Evolutionary conservation across 1,284 basidiomycete species (phyloP), one percentile per base, ranked within the genome.

Genomic region (Bjerkandera adusta): DNA sequence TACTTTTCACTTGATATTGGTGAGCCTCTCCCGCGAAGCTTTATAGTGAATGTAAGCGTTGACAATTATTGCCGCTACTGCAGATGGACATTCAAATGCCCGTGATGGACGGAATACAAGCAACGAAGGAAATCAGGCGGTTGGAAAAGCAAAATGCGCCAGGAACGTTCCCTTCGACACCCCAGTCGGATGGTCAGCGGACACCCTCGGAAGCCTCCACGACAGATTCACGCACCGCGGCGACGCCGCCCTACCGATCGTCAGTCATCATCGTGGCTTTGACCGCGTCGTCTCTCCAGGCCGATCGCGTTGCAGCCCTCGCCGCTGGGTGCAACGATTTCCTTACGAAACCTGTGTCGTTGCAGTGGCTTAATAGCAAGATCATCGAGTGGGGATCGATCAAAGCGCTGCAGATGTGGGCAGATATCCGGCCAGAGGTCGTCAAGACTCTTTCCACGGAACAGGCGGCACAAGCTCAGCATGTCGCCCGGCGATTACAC

Each of bases 41-140:
- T 32, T 20, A 12, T 12, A 5, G 48, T 52, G 16, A 50, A n/a
- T n/a, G n/a, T n/a, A n/a, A n/a, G n/a, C 41, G 29, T 44, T 26
- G 20, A n/a, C 30, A 7, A 34, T 36, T 21, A 21, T 32, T 15
- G 18, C 15, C 25, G 27, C 30, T 29, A 18, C 52, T 45, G 1
- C 58, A 97, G 92, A 99, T 99, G 97, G 97, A 99, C 69, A 98
- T 99, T 51, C 96, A 98, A 71, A 91, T 99, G 77, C 97, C 97
- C 5, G 88, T 98, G 56, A 97, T 98, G 90, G 92, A 97, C 66
- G 97, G 97, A 21, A 97, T 99, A 41, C 83, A 92, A 62, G 97
- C 97, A 2, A 99, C 97, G 0, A 95, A 94, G 60, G 92, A 96
- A 65, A 99, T 99, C 49, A 80, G 97, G 39, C 79, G 85, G 52